These are phyloP conservation scores for Aspergillus vadensis DNA, from an alignment of 2,329 filamentous ascomycete genomes.

Conservation along the genomic window DNA sequence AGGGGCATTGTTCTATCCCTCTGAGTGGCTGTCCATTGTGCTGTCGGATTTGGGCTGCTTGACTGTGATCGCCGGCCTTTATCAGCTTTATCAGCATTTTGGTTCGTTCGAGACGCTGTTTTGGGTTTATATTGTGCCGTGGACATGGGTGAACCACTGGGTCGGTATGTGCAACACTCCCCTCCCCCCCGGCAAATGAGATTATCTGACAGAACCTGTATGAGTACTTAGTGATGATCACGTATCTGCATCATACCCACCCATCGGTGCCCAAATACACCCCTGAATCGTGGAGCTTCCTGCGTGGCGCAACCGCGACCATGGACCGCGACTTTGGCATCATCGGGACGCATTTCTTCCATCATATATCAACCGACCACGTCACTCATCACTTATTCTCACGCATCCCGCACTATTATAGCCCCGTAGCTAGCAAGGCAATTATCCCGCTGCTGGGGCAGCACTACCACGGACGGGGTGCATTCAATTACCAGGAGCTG, in stretches of 20 bases:
- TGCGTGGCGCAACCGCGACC: neutral
- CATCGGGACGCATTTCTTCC: neutral
- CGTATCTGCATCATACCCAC: neutral
- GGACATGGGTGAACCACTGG: neutral
- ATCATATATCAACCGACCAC: neutral
- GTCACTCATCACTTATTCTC: neutral
- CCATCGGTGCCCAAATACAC: neutral
- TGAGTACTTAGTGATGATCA: neutral
- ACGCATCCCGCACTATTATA: neutral
- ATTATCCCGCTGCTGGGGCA: neutral
- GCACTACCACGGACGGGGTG: neutral
- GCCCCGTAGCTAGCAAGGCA: neutral
- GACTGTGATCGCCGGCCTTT: neutral
- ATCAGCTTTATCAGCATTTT: neutral
- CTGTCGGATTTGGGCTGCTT: neutral
- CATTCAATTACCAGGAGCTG: neutral
- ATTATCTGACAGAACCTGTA: neutral
- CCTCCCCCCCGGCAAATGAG: neutral
- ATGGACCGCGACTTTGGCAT: neutral
- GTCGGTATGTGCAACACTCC: neutral
- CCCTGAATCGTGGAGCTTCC: neutral
- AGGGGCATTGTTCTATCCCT: neutral
- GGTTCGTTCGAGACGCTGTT: neutral
- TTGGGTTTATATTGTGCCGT: neutral
- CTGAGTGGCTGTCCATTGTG: neutral